phyloP scores from a whole-genome alignment of 768 basidiomycete species.

The Sarcodon aspratus region DNA sequence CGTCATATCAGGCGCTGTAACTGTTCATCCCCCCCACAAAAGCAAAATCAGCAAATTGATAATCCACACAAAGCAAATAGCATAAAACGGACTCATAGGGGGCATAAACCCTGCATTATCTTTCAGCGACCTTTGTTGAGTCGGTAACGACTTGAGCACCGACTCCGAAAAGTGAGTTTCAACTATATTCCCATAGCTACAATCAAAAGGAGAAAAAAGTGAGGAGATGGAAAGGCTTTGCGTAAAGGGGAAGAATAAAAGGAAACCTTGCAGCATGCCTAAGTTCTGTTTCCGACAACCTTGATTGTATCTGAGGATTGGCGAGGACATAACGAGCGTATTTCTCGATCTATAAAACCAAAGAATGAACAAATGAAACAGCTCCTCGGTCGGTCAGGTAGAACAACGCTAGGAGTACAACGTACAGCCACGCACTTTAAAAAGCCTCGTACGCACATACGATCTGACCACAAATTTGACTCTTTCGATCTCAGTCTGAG shows the following conservation, averaged over 20 bases:
- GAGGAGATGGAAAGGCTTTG: background rate
- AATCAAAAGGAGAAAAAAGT: background rate
- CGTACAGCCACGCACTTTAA: conserved; percentile 46
- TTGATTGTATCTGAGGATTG: conserved; percentile 61
- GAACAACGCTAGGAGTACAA: background rate
- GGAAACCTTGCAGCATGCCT: conserved; percentile 65
- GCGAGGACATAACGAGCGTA: conserved; percentile 71
- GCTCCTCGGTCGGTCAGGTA: no score
- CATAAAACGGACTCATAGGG: conserved; percentile 50
- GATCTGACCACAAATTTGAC: conserved; percentile 88
- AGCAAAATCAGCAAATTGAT: background rate
- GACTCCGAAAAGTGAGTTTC: conserved; percentile 72
- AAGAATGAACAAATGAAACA: background rate
- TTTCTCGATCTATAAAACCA: conserved; percentile 62
- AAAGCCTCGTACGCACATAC: conserved; percentile 76
- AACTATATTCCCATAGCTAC: conserved; percentile 63
- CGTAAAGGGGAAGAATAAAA: background rate
- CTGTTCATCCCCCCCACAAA: conserved; percentile 24
- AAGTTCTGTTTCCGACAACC: conserved; percentile 74
- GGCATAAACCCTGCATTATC: conserved; percentile 62
- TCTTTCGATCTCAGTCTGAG: conserved; percentile 89
- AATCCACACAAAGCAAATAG: conserved; percentile 2
- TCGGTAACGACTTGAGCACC: conserved; percentile 76
- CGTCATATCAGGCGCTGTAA: conserved; percentile 65
- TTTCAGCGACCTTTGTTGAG: conserved; percentile 64